These are phyloP conservation scores for Fulvia fulva DNA, from an alignment of 2,329 filamentous ascomycete genomes.

Conservation along the genomic window DNA sequence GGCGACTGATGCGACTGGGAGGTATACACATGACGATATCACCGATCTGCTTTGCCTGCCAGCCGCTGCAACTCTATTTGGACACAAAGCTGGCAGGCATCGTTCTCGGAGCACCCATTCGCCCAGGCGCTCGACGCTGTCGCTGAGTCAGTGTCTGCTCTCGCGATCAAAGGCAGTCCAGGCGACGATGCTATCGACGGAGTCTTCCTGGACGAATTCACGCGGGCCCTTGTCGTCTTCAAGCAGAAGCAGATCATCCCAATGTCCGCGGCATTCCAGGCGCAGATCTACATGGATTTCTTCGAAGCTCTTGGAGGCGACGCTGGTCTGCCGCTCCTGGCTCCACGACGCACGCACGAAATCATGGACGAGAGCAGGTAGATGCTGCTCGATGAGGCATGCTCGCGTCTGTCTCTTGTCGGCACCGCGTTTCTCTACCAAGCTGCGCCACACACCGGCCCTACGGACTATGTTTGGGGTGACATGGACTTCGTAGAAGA, in stretches of 20 bases:
- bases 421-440: no score
- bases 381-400: no score
- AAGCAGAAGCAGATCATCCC: background rate
- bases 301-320: background rate
- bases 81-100: background rate
- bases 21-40: background rate
- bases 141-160: background rate
- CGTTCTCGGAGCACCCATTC: background rate
- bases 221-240: no score
- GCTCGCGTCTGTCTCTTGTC: no score
- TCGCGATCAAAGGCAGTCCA: background rate
- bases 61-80: background rate
- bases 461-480: no score
- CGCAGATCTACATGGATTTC: background rate
- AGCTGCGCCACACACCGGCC: no score
- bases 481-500: no score
- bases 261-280: background rate
- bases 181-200: background rate
- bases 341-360: no score
- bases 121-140: background rate
- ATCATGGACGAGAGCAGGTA: no score
- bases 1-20: background rate
- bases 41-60: background rate
- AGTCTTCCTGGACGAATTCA: background rate
- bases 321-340: background rate